Evolutionary conservation across 2,329 filamentous ascomycete genomes (phyloP).

Genomic region (Scedosporium minutisporum): DNA sequence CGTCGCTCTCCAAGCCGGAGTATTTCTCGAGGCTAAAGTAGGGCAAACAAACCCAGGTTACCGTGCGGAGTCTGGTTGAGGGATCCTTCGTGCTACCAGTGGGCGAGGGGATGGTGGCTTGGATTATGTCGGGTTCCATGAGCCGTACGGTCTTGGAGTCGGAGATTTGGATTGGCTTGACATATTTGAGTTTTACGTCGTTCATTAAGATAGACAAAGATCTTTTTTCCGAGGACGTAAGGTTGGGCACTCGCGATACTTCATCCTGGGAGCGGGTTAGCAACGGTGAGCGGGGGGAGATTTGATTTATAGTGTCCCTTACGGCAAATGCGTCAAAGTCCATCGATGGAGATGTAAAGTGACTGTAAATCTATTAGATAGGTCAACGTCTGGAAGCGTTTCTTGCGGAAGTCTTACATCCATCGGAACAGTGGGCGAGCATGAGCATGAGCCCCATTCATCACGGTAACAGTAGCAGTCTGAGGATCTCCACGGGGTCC

Average conservation of each 20-base stretch:
- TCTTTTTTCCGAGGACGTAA: background rate
- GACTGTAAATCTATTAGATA: background rate
- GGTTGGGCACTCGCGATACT: background rate
- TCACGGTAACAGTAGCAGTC: background rate
- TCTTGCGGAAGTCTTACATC: background rate
- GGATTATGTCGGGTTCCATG: background rate
- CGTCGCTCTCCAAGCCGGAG: background rate
- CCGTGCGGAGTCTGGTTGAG: background rate
- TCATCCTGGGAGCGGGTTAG: background rate
- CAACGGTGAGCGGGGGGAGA: background rate
- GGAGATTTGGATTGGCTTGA: background rate
- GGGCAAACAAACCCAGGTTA: constrained; percentile 4
- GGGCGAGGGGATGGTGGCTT: background rate
- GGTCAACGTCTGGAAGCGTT: background rate
- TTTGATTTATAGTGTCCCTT: background rate
- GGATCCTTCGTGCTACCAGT: background rate
- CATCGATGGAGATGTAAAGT: background rate
- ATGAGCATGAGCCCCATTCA: background rate
- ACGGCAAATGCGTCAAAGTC: constrained; percentile 1
- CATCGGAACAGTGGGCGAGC: background rate
- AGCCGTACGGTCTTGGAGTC: background rate
- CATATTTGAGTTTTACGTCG: background rate
- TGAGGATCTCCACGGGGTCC: background rate
- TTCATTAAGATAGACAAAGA: background rate
- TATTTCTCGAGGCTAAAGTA: constrained; percentile 5